Conservation (phyloP, 306 rosid species). For the Cajanus cajan region DNA sequence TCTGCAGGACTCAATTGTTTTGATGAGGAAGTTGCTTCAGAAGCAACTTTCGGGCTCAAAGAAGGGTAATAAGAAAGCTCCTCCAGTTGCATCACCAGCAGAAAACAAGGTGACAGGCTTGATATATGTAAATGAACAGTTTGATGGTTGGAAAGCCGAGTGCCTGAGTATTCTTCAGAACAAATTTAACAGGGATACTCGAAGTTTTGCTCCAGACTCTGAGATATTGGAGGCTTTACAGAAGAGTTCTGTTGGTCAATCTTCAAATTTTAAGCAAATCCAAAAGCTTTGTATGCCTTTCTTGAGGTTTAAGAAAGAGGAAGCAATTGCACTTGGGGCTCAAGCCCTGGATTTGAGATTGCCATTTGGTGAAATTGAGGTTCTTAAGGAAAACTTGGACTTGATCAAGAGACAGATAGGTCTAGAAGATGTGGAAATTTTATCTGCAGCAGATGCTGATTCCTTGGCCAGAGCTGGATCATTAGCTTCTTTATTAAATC, state of each 20-base stretch:
- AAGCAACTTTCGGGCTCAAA: conserved; percentile 77
- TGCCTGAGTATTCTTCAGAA: conserved; percentile 68
- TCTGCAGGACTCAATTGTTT: conserved; percentile 76
- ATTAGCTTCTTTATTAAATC: conserved; percentile 49
- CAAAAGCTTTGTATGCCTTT: conserved; percentile 87
- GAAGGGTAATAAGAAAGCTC: conserved; percentile 58
- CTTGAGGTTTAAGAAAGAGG: conserved; percentile 78
- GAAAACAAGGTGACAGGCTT: conserved; percentile 58
- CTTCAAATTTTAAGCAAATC: conserved; percentile 55
- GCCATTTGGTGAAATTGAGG: conserved; percentile 80
- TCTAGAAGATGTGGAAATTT: conserved; percentile 69
- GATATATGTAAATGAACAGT: conserved; percentile 78
- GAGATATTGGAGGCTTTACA: conserved; percentile 65
- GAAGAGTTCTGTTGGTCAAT: conserved; percentile 57
- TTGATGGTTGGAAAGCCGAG: conserved; percentile 86
- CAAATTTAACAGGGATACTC: conserved; percentile 46
- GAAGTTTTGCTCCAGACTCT: conserved; percentile 52
- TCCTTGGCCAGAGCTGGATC: conserved; percentile 70
- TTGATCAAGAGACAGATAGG: conserved; percentile 77
- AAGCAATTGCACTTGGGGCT: conserved; percentile 63
- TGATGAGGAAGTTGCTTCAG: conserved; percentile 86
- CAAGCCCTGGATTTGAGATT: conserved; percentile 78
- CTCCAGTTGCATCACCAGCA: conserved; percentile 44
- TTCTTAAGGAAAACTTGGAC: conserved; percentile 74
- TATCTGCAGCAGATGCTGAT: conserved; percentile 55